Base-by-base conservation (phyloP, 2,329 filamentous ascomycete species). In the Graphilbum ipis-grandicollis region DNA sequence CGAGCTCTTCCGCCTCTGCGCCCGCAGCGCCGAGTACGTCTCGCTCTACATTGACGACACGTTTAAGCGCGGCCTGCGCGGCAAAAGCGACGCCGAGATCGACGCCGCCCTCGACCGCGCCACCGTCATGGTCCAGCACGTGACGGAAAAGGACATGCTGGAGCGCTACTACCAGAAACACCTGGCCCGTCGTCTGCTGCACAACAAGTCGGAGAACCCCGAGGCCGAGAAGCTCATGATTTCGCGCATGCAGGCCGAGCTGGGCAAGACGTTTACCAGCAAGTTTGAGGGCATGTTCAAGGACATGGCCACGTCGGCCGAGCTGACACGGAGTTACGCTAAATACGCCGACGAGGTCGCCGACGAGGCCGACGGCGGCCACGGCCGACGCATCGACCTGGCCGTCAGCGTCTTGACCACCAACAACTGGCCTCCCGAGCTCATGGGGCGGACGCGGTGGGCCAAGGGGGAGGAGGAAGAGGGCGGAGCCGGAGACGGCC, bases 121-220 rank as follows among this genome's bases (percentile, higher is more conserved):
- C 12, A 92, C 93, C 42, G 74, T 79, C 0, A 63, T 98, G 7
- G 69, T 98, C 36, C 76, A 85, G 33, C 94, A 93, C 47, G 71
- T 98, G 28, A 73, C 77, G 38, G 88, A 96, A 50, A 90, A 88
- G 57, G 90, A 98, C 52, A 66, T 93, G 46, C 94, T 98, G 50
- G 88, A 98, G 59, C 75, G 81, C 5, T 98, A 98, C 56, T 96
- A 98, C 63, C 93, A 96, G 63, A 93, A 93, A 53, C 90, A 98
- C 57, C 68, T 98, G 19, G 88, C 83, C 32, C 79, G 83, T 41
- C 75, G 90, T 36, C 62, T 98, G 31, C 64, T 98, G 15, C 82
- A 90, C 58, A 82, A 79, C 52, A 92, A 90, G 49, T 88, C 84
- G 0, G 78, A 92, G 46, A 93, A 82, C 52, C 78, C 83, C 44